Evolutionary conservation across 2,329 filamentous ascomycete species (phyloP), one percentile per base, ranked within the genome.

Genomic region (Botrytis byssoidea): DNA sequence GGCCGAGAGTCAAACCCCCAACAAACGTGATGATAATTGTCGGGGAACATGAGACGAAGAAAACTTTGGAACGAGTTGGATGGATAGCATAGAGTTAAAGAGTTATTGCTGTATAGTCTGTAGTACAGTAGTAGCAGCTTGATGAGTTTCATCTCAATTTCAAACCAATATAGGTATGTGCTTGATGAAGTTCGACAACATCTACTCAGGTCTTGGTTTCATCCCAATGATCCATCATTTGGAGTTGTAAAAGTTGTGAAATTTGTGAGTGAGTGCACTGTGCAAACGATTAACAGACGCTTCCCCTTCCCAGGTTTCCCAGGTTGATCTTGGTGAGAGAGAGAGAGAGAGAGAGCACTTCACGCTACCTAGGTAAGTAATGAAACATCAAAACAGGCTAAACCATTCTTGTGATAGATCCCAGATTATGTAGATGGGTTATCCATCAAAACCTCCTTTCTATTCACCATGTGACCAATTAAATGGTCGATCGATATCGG

Each of bases 111-210:
- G 14, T 42, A 9, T 29, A 29, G 16, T 18, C n/a, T 18, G 6
- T 29, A 16, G n/a, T 55, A 18, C 14, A 55, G 51, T 16, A 18
- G 51, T 57, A 29, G 37, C 40, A 18, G 25, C 10, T 42, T 18
- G 22, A 63, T 63, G 60, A 42, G 37, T 63, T 63, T 63, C 22
- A 63, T 42, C 37, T 63, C 32, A 57, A 57, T 57, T 57, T 57
- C n/a, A 57, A 29, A 29, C 51, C 51, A 57, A 29, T 29, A 32
- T 18, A 57, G n/a, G n/a, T n/a, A 61, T 61, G 35, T 63, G 60
- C 22, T 63, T 63, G 35, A 40, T 25, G 51, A 55, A 16, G 51
- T n/a, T 16, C 6, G 35, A 37, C 59, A 25, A 16, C 22, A n/a
- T 61, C 2, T n/a, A 37, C 59, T 40, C 32, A n/a, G 51, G 51